Conservation (phyloP, 345 rosid species). For the Eucalyptus decipiens region DNA sequence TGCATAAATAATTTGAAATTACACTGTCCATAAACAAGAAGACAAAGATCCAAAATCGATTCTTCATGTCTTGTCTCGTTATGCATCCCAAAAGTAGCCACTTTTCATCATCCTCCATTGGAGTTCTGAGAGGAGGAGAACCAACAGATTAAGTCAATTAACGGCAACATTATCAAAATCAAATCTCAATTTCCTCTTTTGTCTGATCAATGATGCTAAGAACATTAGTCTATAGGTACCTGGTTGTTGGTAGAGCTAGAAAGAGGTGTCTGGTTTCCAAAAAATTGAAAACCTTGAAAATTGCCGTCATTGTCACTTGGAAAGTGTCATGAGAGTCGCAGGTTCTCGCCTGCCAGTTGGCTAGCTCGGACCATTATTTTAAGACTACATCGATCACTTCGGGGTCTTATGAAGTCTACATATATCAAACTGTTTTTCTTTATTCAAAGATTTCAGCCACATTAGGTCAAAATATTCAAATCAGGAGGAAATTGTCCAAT, state of each 20-base stretch:
- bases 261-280: neutral
- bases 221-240: neutral
- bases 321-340: neutral
- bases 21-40: neutral
- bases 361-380: neutral
- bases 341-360: neutral
- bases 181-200: neutral
- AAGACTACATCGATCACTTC: neutral
- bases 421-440: neutral
- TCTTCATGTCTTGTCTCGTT: neutral
- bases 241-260: neutral
- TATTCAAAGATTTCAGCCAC: neutral
- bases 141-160: neutral
- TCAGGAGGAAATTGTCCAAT: neutral
- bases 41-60: neutral
- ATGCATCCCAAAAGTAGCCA: neutral
- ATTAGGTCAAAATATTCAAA: neutral
- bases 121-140: neutral
- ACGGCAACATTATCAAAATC: neutral
- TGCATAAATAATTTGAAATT: neutral
- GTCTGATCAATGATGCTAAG: neutral
- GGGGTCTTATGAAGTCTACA: neutral
- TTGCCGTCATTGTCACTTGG: fast-evolving
- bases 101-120: neutral
- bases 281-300: neutral